Evolutionary conservation across 331 rosid species (phyloP).

Genomic region (Malus hybrid): DNA sequence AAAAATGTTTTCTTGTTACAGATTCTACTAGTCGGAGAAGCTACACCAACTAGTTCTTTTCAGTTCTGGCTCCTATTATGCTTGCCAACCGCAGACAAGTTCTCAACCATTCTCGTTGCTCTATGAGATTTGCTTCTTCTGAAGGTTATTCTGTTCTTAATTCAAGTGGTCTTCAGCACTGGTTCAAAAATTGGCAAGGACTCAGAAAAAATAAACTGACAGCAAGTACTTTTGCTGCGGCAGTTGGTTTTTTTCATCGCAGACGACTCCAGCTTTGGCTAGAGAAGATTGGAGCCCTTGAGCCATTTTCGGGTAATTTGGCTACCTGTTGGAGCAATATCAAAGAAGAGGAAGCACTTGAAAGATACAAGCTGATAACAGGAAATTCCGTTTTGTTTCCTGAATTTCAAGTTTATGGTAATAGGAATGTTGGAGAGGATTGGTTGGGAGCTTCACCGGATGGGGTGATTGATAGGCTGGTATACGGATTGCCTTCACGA

Average conservation of each 20-base stretch:
- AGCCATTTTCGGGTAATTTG: conserved; percentile 74
- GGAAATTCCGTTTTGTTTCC: conserved; percentile 68
- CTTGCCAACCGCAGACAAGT: neutral
- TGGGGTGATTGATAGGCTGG: conserved; percentile 43
- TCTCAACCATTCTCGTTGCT: neutral
- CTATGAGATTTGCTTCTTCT: conserved; percentile 24
- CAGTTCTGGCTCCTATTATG: neutral
- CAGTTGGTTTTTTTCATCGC: conserved; percentile 65
- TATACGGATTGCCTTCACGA: conserved; percentile 53
- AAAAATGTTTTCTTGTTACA: conserved; percentile 7
- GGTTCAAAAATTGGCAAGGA: conserved; percentile 84
- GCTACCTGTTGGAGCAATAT: conserved; percentile 83
- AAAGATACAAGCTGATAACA: conserved; percentile 68
- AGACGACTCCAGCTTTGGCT: conserved; percentile 68
- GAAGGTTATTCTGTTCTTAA: conserved; percentile 32
- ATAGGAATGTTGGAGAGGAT: conserved; percentile 25
- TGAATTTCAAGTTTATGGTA: conserved; percentile 59
- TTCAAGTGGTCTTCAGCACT: conserved; percentile 53
- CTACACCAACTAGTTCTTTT: conserved; percentile 12
- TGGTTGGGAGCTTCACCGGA: conserved; percentile 88
- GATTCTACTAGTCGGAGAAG: conserved; percentile 2
- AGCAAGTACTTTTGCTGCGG: conserved; percentile 76
- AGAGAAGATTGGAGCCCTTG: conserved; percentile 73
- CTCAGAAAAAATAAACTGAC: conserved; percentile 60
- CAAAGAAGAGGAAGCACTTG: conserved; percentile 88